Percentiles rank a stretch among this genome's conserved stretches.
These are phyloP conservation scores for Fraxinus anomala DNA, from an alignment of 257 asterid species.

Conservation along the genomic window DNA sequence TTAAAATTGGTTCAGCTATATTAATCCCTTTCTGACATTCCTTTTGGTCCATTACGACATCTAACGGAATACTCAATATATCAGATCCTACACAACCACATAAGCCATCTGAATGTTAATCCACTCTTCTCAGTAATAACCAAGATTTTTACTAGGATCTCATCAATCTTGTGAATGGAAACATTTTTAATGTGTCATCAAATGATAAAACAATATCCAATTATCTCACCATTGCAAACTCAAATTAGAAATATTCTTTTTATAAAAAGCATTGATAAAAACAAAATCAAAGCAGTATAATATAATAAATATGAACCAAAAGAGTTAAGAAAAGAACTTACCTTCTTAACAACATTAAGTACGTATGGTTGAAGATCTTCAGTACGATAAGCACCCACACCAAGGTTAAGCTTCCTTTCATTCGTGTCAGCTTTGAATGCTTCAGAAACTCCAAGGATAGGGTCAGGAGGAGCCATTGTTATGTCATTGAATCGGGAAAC, in stretches of 20 bases:
- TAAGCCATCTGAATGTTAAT: not conserved
- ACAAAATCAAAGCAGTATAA: not conserved
- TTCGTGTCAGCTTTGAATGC: slow-evolving; percentile 89
- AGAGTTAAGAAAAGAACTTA: slow-evolving; percentile 35
- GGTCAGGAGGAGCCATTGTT: slow-evolving; percentile 98
- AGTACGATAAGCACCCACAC: slow-evolving; percentile 97
- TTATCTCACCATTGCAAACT: slow-evolving; percentile 4
- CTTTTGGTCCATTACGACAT: not conserved
- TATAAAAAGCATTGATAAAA: not conserved
- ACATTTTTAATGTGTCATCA: not conserved
- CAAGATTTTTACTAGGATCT: not conserved
- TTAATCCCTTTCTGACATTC: not conserved
- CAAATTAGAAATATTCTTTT: not conserved
- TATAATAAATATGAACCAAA: slow-evolving; percentile 5
- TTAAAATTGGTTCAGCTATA: not conserved
- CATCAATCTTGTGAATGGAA: not conserved
- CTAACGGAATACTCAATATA: not conserved
- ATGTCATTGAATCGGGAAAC: slow-evolving; percentile 69
- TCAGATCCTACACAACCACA: not conserved
- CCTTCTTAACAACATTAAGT: slow-evolving; percentile 94
- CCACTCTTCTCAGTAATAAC: not conserved
- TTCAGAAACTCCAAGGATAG: slow-evolving; percentile 96
- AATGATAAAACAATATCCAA: not conserved
- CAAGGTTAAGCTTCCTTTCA: slow-evolving; percentile 92
- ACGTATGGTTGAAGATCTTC: slow-evolving; percentile 97